Evolutionary conservation across 2,329 filamentous ascomycete genomes (phyloP), one percentile per base, ranked within the genome.

Genomic region (Penicillium frequentans): DNA sequence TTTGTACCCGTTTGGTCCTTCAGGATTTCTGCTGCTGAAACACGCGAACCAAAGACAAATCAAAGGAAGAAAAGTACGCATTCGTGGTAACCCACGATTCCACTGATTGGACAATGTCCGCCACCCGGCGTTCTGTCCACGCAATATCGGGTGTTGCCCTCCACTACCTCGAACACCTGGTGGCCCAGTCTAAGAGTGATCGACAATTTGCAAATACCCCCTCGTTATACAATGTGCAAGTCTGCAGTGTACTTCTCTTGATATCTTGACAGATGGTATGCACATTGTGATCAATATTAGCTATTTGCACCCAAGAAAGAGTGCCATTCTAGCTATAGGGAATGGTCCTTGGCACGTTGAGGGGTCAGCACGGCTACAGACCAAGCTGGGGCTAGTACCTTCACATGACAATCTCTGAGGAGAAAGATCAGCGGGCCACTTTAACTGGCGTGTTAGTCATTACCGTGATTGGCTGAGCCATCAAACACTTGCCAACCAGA

Each of bases 71-170:
- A 42, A 23, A 42, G 39, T 42, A 42, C 10, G 9, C 39, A 42
- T 42, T 3, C 1, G 39, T 42, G 39, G 19, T 42, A 6, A 14
- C 6, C n/a, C 19, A 42, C 19, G 19, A 19, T 23, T 42, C 10
- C 39, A 42, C 4, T 54, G 21, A 57, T 57, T 57, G 55, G 55
- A n/a, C 16, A 13, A 23, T 3, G 31, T 37, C 49, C 24, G 52
- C 56, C 52, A 56, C 39, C 23, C 19, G 49, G 35, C 45, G 26
- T 24, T 47, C 16, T 56, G 47, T 31, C 45, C 53, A 46, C 53
- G 53, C 44, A 56, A 42, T 39, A 35, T 53, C 56, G 53, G 56
- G n/a, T 47, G 19, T 23, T 50, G 35, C 35, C 53, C 53, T 53
- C 56, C 56, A 59, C 56, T 24, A 49, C 19, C 21, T 49, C 31